A percentile compares a stretch with the other conserved stretches of the same genome.
phyloP scores from a whole-genome alignment of 345 rosid genomes.

The Anacardium occidentale region DNA sequence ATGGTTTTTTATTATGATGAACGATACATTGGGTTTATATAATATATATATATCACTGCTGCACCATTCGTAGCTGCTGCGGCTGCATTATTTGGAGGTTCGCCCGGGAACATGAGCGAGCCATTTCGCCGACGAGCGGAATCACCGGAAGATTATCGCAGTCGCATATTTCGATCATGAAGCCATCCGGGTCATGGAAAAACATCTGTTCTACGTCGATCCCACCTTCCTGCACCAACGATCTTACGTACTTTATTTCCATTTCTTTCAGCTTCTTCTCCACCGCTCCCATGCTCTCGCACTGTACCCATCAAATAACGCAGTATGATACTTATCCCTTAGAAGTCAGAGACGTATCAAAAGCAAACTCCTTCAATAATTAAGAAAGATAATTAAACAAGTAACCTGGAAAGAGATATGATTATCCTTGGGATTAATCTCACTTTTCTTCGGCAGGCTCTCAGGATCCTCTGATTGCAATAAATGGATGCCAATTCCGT shows the following conservation, averaged over 20 bases:
- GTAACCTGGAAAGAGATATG: constrained; percentile 86
- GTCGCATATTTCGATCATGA: constrained; percentile 91
- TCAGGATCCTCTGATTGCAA: constrained; percentile 70
- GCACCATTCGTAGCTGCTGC: constrained; percentile 12
- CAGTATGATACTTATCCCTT: no score
- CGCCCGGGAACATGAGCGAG: constrained; percentile 51
- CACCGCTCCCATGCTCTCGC: constrained; percentile 78
- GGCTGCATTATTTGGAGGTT: constrained; percentile 38
- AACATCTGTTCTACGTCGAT: constrained; percentile 77
- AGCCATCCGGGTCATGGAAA: constrained; percentile 93
- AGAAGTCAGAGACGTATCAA: no score
- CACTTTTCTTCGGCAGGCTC: constrained; percentile 49
- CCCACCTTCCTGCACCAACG: constrained; percentile 79
- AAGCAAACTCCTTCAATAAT: no score
- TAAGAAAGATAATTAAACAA: no score
- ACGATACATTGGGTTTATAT: no score
- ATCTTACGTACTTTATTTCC: constrained; percentile 55
- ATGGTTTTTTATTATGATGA: no score
- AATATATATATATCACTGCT: no score
- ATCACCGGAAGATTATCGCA: constrained; percentile 77
- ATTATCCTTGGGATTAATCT: constrained; percentile 82
- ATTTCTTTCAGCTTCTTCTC: constrained; percentile 76
- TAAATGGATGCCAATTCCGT: constrained; percentile 75
- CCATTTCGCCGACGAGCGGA: constrained; percentile 57
- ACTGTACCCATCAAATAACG: constrained; percentile 32